A percentile compares a stretch with the other conserved stretches of the same genome.
Conservation (phyloP, 768 basidiomycete genomes). For the Boletus vinaceobasis region DNA sequence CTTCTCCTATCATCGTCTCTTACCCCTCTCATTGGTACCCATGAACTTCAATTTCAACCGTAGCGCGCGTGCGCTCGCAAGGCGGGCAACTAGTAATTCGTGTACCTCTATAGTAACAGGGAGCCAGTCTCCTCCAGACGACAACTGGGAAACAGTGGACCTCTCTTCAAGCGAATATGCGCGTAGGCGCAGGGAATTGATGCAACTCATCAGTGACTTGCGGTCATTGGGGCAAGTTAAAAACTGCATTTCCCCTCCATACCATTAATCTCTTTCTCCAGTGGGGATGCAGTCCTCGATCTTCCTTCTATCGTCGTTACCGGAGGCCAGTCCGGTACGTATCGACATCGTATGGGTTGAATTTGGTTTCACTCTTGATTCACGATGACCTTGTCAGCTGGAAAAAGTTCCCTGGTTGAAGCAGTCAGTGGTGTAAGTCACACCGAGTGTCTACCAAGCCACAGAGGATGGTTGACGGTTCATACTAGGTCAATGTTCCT, state of each 20-base stretch:
- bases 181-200: conserved; percentile 35
- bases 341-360: neutral
- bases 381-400: conserved; percentile 34
- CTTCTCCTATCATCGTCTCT: too few species aligned
- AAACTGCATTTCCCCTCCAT: neutral
- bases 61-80: too few species aligned
- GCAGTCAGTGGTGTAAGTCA: conserved; percentile 50
- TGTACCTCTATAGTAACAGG: too few species aligned
- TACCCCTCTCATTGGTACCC: too few species aligned
- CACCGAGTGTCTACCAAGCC: neutral
- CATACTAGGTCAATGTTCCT: conserved; percentile 52
- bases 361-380: neutral
- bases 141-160: neutral
- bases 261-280: conserved; percentile 16
- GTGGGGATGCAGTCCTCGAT: conserved; percentile 38
- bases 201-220: conserved; percentile 40
- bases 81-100: too few species aligned
- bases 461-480: neutral
- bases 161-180: conserved; percentile 39
- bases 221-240: conserved; percentile 37
- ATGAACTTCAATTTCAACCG: too few species aligned
- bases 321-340: conserved; percentile 52
- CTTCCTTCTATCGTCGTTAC: conserved; percentile 55
- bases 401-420: conserved; percentile 59
- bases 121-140: too few species aligned